Conservation (phyloP, 768 basidiomycete genomes). For the Xerocomellus amylosporus region DNA sequence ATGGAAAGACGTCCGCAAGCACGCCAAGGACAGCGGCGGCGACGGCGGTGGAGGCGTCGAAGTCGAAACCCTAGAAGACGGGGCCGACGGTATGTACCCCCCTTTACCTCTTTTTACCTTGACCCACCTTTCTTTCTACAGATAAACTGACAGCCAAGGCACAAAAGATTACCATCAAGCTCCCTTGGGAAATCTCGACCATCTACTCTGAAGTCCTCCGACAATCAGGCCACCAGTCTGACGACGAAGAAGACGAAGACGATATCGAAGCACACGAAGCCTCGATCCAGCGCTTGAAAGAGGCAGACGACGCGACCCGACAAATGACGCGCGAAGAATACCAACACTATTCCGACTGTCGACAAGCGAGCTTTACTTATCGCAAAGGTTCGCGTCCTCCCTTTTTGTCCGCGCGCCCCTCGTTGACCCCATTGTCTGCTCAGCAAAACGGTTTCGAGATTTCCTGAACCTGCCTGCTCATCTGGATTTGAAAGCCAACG, state of each 20-base stretch:
- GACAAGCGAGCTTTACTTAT: conserved; percentile 96
- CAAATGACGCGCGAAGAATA: conserved; percentile 98
- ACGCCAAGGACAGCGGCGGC: conserved; percentile 86
- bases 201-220: conserved; percentile 86
- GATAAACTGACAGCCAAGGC: conserved; percentile 82
- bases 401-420: background rate
- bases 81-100: conserved; percentile 62
- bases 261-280: conserved; percentile 95
- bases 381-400: conserved; percentile 75
- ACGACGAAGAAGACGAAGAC: conserved; percentile 94
- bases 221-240: conserved; percentile 75
- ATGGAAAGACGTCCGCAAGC: conserved; percentile 97
- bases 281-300: conserved; percentile 86
- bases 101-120: background rate
- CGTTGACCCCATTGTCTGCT: too few species aligned
- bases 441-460: conserved; percentile 94
- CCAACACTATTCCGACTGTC: conserved; percentile 93
- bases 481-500: conserved; percentile 85
- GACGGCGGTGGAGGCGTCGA: conserved; percentile 79
- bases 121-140: conserved; percentile 24
- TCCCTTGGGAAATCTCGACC: conserved; percentile 93
- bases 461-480: conserved; percentile 87
- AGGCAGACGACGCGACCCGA: conserved; percentile 92
- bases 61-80: conserved; percentile 81
- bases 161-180: conserved; percentile 90